phyloP scores from a whole-genome alignment of 306 rosid species.

The Sindora glabra region DNA sequence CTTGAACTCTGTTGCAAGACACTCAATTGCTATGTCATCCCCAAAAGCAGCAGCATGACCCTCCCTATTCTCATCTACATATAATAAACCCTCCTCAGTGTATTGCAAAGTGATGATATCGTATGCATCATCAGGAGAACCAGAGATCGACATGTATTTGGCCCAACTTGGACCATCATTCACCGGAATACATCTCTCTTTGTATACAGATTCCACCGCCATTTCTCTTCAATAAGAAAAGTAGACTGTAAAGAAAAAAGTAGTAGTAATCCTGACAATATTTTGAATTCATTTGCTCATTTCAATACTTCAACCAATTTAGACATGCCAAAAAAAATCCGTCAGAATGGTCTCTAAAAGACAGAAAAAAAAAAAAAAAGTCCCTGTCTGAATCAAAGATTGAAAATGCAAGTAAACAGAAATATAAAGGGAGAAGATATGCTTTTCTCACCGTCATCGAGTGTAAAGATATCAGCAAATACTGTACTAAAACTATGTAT shows the following conservation, averaged over 20 bases:
- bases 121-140: constrained; percentile 68
- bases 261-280: background rate
- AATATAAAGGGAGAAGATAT: too few relatives aligned
- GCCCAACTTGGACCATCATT: constrained; percentile 87
- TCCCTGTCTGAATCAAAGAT: background rate
- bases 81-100: constrained; percentile 84
- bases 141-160: constrained; percentile 90
- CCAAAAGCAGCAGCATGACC: constrained; percentile 99
- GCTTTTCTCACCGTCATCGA: too few relatives aligned
- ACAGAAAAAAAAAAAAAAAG: too few relatives aligned
- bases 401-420: background rate
- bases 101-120: constrained; percentile 95
- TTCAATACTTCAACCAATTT: background rate
- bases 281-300: background rate
- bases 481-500: too few relatives aligned
- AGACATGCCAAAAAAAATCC: background rate
- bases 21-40: constrained; percentile 95
- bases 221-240: constrained; percentile 53
- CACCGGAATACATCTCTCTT: constrained; percentile 78
- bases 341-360: too few relatives aligned
- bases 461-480: too few relatives aligned
- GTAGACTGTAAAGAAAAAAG: constrained; percentile 17
- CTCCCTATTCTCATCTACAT: constrained; percentile 75
- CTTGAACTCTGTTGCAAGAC: constrained; percentile 94
- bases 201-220: constrained; percentile 94